Evolutionary conservation across 768 basidiomycete species (phyloP).

Genomic region (Boletus tomentosulus): DNA sequence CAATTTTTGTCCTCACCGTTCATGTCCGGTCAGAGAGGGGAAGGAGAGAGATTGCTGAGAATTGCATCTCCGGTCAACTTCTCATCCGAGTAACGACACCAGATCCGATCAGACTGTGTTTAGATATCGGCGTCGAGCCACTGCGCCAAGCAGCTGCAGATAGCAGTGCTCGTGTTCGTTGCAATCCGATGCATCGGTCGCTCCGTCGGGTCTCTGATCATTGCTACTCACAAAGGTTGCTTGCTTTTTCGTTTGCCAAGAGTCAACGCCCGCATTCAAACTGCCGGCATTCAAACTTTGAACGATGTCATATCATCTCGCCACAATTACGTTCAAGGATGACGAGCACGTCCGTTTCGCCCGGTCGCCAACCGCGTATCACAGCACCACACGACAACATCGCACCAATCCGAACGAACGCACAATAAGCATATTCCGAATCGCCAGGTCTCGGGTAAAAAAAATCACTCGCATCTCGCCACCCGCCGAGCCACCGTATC

Average conservation of each 20-base stretch:
- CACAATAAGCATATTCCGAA: neutral
- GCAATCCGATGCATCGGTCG: neutral
- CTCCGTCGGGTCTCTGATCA: neutral
- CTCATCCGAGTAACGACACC: neutral
- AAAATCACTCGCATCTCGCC: neutral
- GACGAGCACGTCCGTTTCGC: neutral
- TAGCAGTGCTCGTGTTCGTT: neutral
- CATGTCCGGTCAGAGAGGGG: neutral
- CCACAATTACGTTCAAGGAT: neutral
- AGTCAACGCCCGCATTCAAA: neutral
- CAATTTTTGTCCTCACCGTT: neutral
- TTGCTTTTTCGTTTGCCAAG: neutral
- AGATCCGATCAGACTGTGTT: constrained; percentile 2
- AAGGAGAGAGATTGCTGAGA: neutral
- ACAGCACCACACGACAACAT: neutral
- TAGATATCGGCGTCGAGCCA: neutral
- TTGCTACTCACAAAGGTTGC: neutral
- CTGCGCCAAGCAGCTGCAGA: neutral
- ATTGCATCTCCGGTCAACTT: neutral
- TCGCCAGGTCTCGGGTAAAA: neutral
- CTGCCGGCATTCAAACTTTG: neutral
- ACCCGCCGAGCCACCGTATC: neutral
- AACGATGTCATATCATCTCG: neutral
- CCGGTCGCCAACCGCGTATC: neutral
- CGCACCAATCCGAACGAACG: neutral